phyloP scores from a whole-genome alignment of 2,329 filamentous ascomycete species.

The Tolypocladium nubicola region DNA sequence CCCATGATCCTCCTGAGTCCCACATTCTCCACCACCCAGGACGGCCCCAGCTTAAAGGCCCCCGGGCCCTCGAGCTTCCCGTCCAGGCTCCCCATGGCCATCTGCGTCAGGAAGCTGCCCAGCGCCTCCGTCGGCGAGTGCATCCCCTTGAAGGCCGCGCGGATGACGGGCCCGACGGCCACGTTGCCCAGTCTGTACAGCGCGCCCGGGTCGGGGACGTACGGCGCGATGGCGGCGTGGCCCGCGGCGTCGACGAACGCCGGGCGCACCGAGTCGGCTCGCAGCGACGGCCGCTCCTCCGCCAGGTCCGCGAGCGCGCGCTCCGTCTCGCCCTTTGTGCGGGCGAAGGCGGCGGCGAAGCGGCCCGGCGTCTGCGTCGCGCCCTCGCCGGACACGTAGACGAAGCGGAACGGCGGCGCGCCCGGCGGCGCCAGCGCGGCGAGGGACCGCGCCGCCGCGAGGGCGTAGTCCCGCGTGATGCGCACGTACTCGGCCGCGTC shows the following conservation, averaged over 20 bases:
- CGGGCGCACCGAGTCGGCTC: slow-evolving; percentile 47
- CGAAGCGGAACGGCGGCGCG: slow-evolving; percentile 51
- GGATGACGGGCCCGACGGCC: slow-evolving; percentile 15
- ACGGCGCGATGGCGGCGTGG: slow-evolving; percentile 31
- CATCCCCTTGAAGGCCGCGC: slow-evolving; percentile 8
- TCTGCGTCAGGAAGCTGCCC: slow-evolving; percentile 31
- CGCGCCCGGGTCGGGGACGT: slow-evolving; percentile 22
- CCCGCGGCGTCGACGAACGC: slow-evolving; percentile 41
- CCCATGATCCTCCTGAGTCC: slow-evolving; percentile 23
- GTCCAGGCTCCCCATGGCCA: slow-evolving; percentile 30
- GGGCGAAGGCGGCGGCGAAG: slow-evolving; percentile 47
- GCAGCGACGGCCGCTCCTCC: slow-evolving; percentile 32
- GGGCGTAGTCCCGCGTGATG: slow-evolving; percentile 57
- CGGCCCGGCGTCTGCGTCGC: slow-evolving; percentile 45
- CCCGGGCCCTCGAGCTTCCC: slow-evolving; percentile 15
- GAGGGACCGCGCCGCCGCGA: slow-evolving; percentile 54
- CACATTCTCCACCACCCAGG: slow-evolving; percentile 23
- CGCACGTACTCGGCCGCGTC: slow-evolving; percentile 54
- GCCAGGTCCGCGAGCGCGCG: slow-evolving; percentile 42
- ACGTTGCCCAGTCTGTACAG: slow-evolving; percentile 3
- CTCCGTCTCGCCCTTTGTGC: slow-evolving; percentile 60
- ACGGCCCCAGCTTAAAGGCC: slow-evolving; percentile 21
- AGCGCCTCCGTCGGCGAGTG: slow-evolving; percentile 33
- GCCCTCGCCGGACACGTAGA: slow-evolving; percentile 58
- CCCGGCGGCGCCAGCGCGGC: slow-evolving; percentile 28